Percentiles rank a stretch among this genome's conserved stretches.
Conservation (phyloP, 306 rosid genomes). For the Cucurbita pepo region DNA sequence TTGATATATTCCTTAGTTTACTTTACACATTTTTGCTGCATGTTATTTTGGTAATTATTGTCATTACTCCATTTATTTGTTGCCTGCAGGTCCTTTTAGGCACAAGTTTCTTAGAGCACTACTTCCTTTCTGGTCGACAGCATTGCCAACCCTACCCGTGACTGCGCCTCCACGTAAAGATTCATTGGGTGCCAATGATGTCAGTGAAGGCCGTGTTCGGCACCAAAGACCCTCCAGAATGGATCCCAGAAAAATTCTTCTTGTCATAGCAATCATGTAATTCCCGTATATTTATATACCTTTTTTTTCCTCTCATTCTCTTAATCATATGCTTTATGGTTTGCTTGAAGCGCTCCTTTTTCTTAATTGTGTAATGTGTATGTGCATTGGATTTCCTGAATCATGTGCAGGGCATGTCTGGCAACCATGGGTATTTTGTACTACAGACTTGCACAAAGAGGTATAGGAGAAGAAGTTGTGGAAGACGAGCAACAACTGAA, state of each 20-base stretch:
- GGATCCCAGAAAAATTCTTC: constrained; percentile 98
- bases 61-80: background rate
- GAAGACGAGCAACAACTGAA: constrained; percentile 37
- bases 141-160: constrained; percentile 90
- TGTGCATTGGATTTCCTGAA: constrained; percentile 2
- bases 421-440: constrained; percentile 98
- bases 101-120: constrained; percentile 85
- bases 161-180: constrained; percentile 79
- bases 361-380: background rate
- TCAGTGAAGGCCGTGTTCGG: constrained; percentile 61
- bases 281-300: background rate
- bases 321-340: background rate
- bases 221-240: constrained; percentile 75
- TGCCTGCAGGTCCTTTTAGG: constrained; percentile 60
- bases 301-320: constrained; percentile 1
- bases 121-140: constrained; percentile 90
- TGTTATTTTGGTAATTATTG: background rate
- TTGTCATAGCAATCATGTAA: constrained; percentile 85
- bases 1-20: background rate
- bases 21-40: background rate
- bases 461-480: constrained; percentile 42
- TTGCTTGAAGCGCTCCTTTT: background rate
- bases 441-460: constrained; percentile 87
- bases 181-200: constrained; percentile 32
- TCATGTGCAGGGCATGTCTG: constrained; percentile 87